Conservation (phyloP, 2,329 filamentous ascomycete species). For the Mollisia scopiformis region DNA sequence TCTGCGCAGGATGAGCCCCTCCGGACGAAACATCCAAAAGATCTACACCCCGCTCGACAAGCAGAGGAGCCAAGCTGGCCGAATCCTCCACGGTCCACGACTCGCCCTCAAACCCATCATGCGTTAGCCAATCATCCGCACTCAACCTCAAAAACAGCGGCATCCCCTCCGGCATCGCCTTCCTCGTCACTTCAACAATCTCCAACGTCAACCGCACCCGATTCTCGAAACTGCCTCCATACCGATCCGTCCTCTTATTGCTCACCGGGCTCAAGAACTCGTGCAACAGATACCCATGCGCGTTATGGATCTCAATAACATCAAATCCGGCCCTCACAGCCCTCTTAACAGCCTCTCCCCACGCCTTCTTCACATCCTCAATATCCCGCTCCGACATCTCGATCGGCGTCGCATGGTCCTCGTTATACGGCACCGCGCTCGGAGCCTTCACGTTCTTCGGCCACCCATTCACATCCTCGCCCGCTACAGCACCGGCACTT, state of each 20-base stretch:
- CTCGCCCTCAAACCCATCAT: conserved; percentile 54
- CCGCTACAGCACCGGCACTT: conserved; percentile 52
- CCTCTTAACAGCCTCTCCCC: conserved; percentile 58
- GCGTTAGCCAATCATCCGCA: conserved; percentile 77
- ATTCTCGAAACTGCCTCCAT: conserved; percentile 74
- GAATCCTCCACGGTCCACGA: conserved; percentile 72
- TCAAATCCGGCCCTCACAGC: conserved; percentile 71
- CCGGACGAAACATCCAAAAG: conserved; percentile 74
- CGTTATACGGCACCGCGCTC: conserved; percentile 59
- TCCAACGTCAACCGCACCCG: conserved; percentile 70
- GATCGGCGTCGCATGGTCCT: conserved; percentile 62
- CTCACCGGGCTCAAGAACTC: conserved; percentile 69
- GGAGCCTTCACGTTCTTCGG: conserved; percentile 56
- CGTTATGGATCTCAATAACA: conserved; percentile 78
- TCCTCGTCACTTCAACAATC: conserved; percentile 63
- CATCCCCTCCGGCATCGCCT: conserved; percentile 65
- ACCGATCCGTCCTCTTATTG: conserved; percentile 71
- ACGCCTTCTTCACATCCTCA: conserved; percentile 62
- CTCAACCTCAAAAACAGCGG: conserved; percentile 75
- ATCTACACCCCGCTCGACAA: conserved; percentile 72
- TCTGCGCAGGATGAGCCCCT: conserved; percentile 63
- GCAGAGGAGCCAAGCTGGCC: conserved; percentile 60
- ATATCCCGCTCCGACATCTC: conserved; percentile 74
- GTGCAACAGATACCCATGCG: conserved; percentile 78
- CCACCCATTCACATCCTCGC: conserved; percentile 57